These are phyloP conservation scores for Kwoniella bestiolae DNA, from an alignment of 768 basidiomycete genomes.

Conservation along the genomic window DNA sequence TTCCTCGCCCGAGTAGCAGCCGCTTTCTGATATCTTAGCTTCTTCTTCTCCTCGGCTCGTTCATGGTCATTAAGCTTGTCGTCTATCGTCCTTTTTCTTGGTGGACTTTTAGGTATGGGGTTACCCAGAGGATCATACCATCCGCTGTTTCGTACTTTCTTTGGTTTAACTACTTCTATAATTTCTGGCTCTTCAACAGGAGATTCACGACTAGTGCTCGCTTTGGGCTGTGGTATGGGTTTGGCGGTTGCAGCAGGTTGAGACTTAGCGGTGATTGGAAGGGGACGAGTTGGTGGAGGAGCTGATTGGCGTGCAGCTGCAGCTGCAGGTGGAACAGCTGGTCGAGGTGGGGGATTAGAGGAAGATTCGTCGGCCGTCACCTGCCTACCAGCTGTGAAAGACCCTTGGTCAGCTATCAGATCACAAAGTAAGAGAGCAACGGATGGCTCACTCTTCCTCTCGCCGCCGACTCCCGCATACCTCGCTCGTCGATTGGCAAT, in stretches of 20 bases:
- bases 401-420: no score
- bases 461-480: background rate
- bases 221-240: background rate
- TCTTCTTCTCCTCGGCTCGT: slow-evolving; percentile 10
- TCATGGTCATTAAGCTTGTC: slow-evolving; percentile 5
- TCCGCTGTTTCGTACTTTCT: background rate
- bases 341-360: background rate
- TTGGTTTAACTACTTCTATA: background rate
- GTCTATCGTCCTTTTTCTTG: background rate
- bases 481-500: slow-evolving; percentile 21
- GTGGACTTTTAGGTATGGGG: slow-evolving; percentile 9
- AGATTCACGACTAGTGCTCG: background rate
- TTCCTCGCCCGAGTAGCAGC: slow-evolving; percentile 2
- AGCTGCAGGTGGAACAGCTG: background rate
- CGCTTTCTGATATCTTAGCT: background rate
- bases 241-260: no score
- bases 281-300: background rate
- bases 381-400: no score
- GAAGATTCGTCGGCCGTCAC: background rate
- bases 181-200: background rate
- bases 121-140: slow-evolving; percentile 15
- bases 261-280: background rate
- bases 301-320: no score
- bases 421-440: background rate
- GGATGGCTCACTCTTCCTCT: background rate